Base-by-base conservation (phyloP, 805 yeast genomes). In the Wickerhamomyces ciferrii region DNA sequence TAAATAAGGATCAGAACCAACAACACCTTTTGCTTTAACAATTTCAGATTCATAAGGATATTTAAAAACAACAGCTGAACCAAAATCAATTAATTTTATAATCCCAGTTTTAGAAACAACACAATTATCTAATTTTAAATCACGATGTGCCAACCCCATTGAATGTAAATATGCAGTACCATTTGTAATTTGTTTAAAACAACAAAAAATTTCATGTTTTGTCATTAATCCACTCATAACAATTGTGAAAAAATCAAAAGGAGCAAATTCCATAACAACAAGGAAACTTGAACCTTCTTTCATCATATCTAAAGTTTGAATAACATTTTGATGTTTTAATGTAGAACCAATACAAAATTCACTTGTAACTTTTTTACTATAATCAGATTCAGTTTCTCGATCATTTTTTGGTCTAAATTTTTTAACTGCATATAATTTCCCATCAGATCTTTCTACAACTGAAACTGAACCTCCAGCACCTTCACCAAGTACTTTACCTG, bases 401-500 rank as follows among this genome's bases (percentile, higher is more conserved):
- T 75, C 68, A 47, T 77, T 69, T 55, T 82, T 81, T 10, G 84
- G 68, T 49, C 96, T 74, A 63, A 92, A 90, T 64, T 87, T 86
- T 68, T 91, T 91, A 45, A 92, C 87, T 0, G 98, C 98, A 66
- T 78, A 89, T 5, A 87, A 62, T 49, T 78, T 74, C 21, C 79
- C 76, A 52, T 82, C 83, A 0, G 76, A 62, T 44, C 85, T 76
- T 48, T 79, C 78, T 48, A 90, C 84, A 44, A 88, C 74, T 38
- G 85, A 77, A n/a, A 91, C 98, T 0, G 94, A 84, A 2, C 98
- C 97, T 21, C 96, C 91, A 1, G 97, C 97, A 14, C 98, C 98
- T 48, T 91, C 81, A 20, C 98, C 98, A 43, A 89, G 70, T 20
- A 84, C 70, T 51, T 76, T 76, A 13, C 95, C 95, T 2, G 83